Conservation (phyloP, 228 moss, liverwort and hornwort species). For the Sphagnum fallax region DNA sequence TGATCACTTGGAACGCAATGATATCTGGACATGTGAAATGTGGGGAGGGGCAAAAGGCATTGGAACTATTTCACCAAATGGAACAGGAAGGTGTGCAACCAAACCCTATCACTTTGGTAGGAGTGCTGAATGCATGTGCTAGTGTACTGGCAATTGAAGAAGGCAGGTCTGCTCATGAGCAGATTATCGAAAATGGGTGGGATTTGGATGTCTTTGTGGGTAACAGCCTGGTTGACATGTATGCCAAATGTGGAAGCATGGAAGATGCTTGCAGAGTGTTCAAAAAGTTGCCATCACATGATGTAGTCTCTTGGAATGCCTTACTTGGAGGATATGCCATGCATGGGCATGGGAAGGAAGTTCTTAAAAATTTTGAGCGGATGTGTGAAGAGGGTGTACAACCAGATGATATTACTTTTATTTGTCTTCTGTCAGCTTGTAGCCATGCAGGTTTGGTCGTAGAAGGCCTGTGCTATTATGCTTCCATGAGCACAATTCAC, state of each 20-base stretch:
- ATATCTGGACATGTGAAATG: conserved; percentile 4
- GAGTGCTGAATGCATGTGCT: conserved; percentile 5
- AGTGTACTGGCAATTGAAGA: not conserved
- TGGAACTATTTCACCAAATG: conserved; percentile 8
- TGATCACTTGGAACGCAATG: conserved; percentile 7
- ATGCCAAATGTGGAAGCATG: conserved; percentile 10
- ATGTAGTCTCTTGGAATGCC: conserved; percentile 10
- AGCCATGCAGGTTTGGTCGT: conserved; percentile 3
- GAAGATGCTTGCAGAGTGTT: conserved; percentile 1
- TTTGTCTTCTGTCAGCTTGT: conserved; percentile 4
- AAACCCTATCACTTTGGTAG: conserved; percentile 2
- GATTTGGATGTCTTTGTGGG: conserved; percentile 2
- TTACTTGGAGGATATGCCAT: conserved; percentile 2
- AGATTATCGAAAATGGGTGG: not conserved
- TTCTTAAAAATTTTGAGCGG: not conserved
- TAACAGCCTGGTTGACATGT: conserved; percentile 7
- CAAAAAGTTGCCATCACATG: conserved; percentile 1
- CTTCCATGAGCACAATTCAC: conserved; percentile 5
- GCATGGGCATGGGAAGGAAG: conserved; percentile 4
- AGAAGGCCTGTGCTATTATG: not conserved
- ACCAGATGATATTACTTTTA: conserved; percentile 4
- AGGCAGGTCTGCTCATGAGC: conserved; percentile 2
- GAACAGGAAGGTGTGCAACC: conserved; percentile 3
- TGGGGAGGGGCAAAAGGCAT: conserved; percentile 2
- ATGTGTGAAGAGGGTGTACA: not conserved